These are phyloP conservation scores for Fusarium napiforme DNA, from an alignment of 2,329 filamentous ascomycete genomes.

Conservation along the genomic window DNA sequence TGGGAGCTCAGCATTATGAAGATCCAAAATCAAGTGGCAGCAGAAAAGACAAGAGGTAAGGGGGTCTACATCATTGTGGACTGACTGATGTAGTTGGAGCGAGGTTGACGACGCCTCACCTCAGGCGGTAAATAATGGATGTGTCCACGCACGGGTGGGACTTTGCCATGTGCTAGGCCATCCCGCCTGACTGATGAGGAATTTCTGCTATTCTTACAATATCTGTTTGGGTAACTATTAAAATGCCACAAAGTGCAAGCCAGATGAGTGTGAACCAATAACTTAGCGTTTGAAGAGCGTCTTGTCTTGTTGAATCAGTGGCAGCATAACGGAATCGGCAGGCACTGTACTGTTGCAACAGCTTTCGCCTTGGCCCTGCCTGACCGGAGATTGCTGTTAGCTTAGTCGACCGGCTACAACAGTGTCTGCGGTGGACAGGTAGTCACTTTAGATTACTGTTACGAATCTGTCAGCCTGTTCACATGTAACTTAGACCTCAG, in stretches of 20 bases:
- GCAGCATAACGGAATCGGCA: not conserved
- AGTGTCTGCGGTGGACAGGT: not conserved
- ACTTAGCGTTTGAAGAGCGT: not conserved
- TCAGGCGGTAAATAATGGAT: conserved; percentile 27
- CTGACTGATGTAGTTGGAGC: conserved; percentile 44
- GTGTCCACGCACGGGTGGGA: conserved; percentile 29
- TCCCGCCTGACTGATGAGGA: conserved; percentile 8
- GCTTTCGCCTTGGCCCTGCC: not conserved
- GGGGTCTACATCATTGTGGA: conserved; percentile 45
- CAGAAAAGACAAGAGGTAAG: conserved; percentile 10
- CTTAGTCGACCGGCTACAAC: not conserved
- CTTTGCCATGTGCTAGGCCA: conserved; percentile 32
- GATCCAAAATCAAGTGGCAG: not conserved
- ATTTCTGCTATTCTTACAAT: not conserved
- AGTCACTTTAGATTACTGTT: not conserved
- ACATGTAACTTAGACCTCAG: conserved; percentile 15
- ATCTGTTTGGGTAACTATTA: not conserved
- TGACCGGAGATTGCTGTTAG: conserved; percentile 2
- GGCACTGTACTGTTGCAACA: not conserved
- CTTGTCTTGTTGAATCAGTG: not conserved
- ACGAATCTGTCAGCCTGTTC: not conserved
- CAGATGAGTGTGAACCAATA: not conserved
- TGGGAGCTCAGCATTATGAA: not conserved
- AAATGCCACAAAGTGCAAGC: not conserved
- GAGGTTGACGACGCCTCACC: conserved; percentile 43